Base-by-base conservation (phyloP, 306 rosid species). In the Abrus pulchellus region DNA sequence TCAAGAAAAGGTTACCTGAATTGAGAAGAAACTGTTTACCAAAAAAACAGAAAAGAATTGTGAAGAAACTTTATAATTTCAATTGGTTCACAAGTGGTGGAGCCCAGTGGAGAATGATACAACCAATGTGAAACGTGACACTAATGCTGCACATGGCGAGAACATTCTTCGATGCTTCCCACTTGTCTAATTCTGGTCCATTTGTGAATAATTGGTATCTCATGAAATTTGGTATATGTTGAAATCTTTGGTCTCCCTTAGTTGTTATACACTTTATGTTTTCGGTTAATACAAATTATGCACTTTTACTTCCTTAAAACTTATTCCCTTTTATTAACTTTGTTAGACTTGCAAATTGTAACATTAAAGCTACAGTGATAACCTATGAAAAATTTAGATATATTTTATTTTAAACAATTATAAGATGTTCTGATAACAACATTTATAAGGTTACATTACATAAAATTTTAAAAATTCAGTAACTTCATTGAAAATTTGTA, bases 161-260 rank as follows among this genome's bases (percentile, higher is more conserved):
- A 78, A 80, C 77, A 88, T 83, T 83, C 84, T 61, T 77, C 52
- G 32, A 82, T 85, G 87, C 86, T 65, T 75, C 60, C 82, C 88
- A 67, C 87, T 74, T 70, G 73, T 70, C 36, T 40, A 20, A 33
- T 68, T 60, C 38, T 66, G 32, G 47, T 64, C 62, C 83, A 76
- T 76, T 63, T 68, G 11, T 75, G 20, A 69, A 80, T 63, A 4
- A 43, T 80, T 75, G 61, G n/a, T 9, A 70, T 73, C 63, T 20
- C 48, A 29, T 78, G 13, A 81, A 5, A 12, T 47, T 76, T 67
- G 59, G 49, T 30, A 3, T 36, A n/a, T 49, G 53, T 27, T 63
- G 29, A 44, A 36, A 36, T 36, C 40, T 36, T 36, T 20, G 20
- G 40, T 36, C 40, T 36, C 4, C 1, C 4, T 36, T 36, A 36